Evolutionary conservation across 2,329 filamentous ascomycete species (phyloP).

Genomic region (Aspergillus sp.): DNA sequence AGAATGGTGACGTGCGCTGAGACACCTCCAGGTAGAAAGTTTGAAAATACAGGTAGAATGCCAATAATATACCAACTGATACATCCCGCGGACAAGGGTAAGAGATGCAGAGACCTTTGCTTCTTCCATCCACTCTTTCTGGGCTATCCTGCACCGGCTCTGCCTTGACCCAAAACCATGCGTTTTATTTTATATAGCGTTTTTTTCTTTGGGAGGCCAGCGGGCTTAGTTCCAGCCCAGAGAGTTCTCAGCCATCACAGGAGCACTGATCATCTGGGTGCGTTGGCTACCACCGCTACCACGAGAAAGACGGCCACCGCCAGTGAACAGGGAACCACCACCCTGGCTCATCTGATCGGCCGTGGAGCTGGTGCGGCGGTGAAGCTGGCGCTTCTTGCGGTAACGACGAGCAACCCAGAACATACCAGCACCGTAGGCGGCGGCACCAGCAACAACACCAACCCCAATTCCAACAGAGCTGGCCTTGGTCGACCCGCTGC

Average conservation of each 20-base stretch:
- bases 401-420: conserved; percentile 89
- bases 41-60: conserved; percentile 28
- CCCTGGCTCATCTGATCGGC: conserved; percentile 71
- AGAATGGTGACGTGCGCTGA: conserved; percentile 23
- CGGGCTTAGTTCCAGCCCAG: conserved; percentile 83
- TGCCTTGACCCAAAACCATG: conserved; percentile 24
- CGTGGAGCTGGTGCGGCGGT: conserved; percentile 76
- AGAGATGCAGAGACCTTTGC: conserved; percentile 13
- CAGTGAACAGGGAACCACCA: conserved; percentile 42
- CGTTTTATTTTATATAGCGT: conserved; percentile 20
- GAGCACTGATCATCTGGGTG: conserved; percentile 80
- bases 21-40: conserved; percentile 19
- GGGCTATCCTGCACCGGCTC: conserved; percentile 15
- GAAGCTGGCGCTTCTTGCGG: conserved; percentile 79
- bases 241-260: conserved; percentile 91
- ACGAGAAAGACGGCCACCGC: conserved; percentile 51
- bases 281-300: conserved; percentile 67
- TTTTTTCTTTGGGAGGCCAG: conserved; percentile 19
- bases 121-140: conserved; percentile 16
- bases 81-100: conserved; percentile 17
- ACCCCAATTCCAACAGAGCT: conserved; percentile 71
- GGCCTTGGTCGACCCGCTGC: conserved; percentile 41
- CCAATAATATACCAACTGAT: conserved; percentile 27
- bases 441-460: conserved; percentile 76
- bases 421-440: conserved; percentile 92